These are phyloP conservation scores for Paecilomyces sp. DNA, from an alignment of 2,329 filamentous ascomycete species.

Conservation along the genomic window DNA sequence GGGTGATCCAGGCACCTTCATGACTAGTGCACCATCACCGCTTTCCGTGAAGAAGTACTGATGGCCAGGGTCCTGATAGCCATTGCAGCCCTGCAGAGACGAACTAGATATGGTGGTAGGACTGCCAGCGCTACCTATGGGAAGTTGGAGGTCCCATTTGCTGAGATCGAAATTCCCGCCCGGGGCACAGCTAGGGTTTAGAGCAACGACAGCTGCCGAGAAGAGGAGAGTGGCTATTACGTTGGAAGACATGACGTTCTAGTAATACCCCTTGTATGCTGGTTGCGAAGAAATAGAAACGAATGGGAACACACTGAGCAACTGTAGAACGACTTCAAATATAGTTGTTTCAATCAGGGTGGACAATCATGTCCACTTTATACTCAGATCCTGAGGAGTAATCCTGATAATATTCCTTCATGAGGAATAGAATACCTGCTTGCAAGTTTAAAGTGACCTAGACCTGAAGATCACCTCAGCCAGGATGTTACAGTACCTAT, in stretches of 20 bases:
- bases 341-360: not conserved
- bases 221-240: not conserved
- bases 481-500: not conserved
- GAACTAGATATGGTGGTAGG: slow-evolving; percentile 21
- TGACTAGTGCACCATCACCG: slow-evolving; percentile 27
- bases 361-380: not conserved
- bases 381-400: not conserved
- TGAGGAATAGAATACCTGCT: not conserved
- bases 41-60: slow-evolving; percentile 26
- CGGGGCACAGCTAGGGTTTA: slow-evolving; percentile 4
- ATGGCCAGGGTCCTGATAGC: slow-evolving; percentile 24
- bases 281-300: not conserved
- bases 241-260: not conserved
- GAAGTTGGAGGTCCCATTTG: slow-evolving; percentile 29
- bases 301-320: not conserved
- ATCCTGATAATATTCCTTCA: not conserved
- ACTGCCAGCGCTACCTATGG: slow-evolving; percentile 22
- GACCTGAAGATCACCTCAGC: not conserved
- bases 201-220: not conserved
- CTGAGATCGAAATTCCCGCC: not conserved
- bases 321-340: not conserved
- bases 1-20: slow-evolving; percentile 33
- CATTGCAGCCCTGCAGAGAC: slow-evolving; percentile 29
- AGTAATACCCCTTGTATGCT: not conserved
- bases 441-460: not conserved